A percentile compares a stretch with the other conserved stretches of the same genome.
Evolutionary conservation across 2,329 filamentous ascomycete species (phyloP).

Genomic region (Alternaria angustiovoidea): DNA sequence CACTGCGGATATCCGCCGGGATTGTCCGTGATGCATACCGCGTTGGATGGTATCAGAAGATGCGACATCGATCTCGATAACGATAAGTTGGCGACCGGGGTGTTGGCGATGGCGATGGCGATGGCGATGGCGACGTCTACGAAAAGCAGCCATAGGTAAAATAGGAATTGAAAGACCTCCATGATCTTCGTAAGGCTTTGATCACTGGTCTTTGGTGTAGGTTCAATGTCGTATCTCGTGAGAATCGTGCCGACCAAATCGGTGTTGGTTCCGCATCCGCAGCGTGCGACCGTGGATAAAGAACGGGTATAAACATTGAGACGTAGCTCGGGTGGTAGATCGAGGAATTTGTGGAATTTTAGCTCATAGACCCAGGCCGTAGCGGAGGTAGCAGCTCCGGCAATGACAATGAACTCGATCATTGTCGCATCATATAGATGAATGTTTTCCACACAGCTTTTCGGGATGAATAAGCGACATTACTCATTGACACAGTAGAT

Average conservation of each 20-base stretch:
- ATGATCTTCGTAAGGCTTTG: too few relatives aligned
- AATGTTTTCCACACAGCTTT: neutral
- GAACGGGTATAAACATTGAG: neutral
- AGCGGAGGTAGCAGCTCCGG: too few relatives aligned
- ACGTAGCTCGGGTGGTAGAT: neutral
- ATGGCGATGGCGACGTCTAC: too few relatives aligned
- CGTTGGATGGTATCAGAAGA: too few relatives aligned
- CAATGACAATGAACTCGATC: neutral
- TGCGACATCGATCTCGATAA: too few relatives aligned
- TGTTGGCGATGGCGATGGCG: too few relatives aligned
- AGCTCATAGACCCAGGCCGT: neutral
- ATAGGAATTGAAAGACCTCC: too few relatives aligned
- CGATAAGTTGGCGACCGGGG: too few relatives aligned
- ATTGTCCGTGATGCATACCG: too few relatives aligned
- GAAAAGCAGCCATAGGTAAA: too few relatives aligned
- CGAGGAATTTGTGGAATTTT: neutral
- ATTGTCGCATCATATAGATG: neutral
- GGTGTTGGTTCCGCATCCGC: constrained; percentile 2
- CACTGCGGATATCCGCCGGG: too few relatives aligned
- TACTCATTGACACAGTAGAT: constrained; percentile 3
- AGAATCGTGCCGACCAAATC: too few relatives aligned
- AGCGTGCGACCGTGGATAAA: neutral
- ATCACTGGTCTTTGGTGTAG: neutral
- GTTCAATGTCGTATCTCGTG: neutral
- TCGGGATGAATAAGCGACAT: constrained; percentile 2